Base-by-base conservation (phyloP, 148 eudicot genomes). In the Arctostaphylos glauca region DNA sequence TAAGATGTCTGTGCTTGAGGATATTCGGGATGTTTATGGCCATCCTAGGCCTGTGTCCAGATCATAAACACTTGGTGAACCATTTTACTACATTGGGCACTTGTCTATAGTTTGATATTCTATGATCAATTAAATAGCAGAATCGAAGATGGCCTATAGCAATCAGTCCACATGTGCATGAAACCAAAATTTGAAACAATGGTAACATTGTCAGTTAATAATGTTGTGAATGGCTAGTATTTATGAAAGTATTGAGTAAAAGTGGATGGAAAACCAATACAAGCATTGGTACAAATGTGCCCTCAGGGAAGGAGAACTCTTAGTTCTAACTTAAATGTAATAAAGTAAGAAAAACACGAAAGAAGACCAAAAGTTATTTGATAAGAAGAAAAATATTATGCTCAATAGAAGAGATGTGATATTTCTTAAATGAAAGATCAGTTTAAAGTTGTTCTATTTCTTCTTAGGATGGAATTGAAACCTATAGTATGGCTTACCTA, bases 401-500 rank as follows among this genome's bases (percentile, higher is more conserved):
- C 15, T 53, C 13, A 0, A 10, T 16, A 13, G 14, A 10, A 67
- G 44, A 67, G 44, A 67, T 53, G 12, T 53, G 12, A 25, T 18
- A 78, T 78, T 18, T 55, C 80, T 55, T 16, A 55, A 25, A 56
- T 58, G 15, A 58, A 41, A 2, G 55, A n/a, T n/a, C 43, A 59
- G 9, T 78, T 60, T n/a, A 21, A 15, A 64, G 48, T 5, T 14
- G 7, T 50, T 0, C 54, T 3, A 59, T 66, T 12, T 66, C 43
- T 49, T 25, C 15, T 66, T 7, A 41, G 25, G 38, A 52, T 16
- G 19, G 50, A 55, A 9, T 19, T 54, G 10, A 15, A 52, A 70
- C 19, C 64, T 52, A 58, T 7, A 8, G 21, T 15, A 62, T 55
- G 43, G 71, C 85, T 23, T 83, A 90, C 92, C 92, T 90, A 86